Evolutionary conservation across 257 asterid species (phyloP).

Genomic region (Plectranthus barbatus): DNA sequence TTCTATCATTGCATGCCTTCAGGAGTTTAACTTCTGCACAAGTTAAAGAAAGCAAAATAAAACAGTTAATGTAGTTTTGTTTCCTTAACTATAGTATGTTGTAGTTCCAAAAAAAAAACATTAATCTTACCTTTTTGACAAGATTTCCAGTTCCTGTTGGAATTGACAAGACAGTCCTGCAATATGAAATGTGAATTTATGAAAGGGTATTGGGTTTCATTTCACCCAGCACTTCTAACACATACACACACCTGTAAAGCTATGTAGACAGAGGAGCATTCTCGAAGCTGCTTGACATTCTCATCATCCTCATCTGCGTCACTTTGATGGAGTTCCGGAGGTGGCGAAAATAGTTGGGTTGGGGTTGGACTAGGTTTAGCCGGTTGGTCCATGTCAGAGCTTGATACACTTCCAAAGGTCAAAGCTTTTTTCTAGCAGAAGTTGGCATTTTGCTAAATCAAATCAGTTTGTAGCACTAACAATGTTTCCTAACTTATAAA

Average conservation of each 20-base stretch:
- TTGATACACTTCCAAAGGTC: not conserved
- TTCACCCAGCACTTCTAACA: not conserved
- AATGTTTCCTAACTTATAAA: too few relatives aligned
- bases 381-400: slow-evolving; percentile 8
- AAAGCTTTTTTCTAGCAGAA: too few relatives aligned
- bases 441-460: too few relatives aligned
- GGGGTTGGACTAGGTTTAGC: not conserved
- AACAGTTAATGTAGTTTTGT: too few relatives aligned
- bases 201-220: slow-evolving; percentile 21
- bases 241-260: slow-evolving; percentile 46
- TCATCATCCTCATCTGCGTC: slow-evolving; percentile 67
- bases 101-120: not conserved
- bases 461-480: too few relatives aligned
- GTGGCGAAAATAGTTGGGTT: slow-evolving; percentile 14
- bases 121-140: slow-evolving; percentile 49
- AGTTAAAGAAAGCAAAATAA: slow-evolving; percentile 1
- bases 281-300: slow-evolving; percentile 62
- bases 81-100: not conserved
- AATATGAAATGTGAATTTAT: not conserved
- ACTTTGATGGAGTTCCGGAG: slow-evolving; percentile 32
- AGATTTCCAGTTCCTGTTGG: slow-evolving; percentile 61
- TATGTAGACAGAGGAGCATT: slow-evolving; percentile 65
- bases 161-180: slow-evolving; percentile 63
- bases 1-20: slow-evolving; percentile 57
- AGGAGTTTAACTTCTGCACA: slow-evolving; percentile 64